phyloP scores from a whole-genome alignment of 805 yeast species.

The Candida broadrunensis region DNA sequence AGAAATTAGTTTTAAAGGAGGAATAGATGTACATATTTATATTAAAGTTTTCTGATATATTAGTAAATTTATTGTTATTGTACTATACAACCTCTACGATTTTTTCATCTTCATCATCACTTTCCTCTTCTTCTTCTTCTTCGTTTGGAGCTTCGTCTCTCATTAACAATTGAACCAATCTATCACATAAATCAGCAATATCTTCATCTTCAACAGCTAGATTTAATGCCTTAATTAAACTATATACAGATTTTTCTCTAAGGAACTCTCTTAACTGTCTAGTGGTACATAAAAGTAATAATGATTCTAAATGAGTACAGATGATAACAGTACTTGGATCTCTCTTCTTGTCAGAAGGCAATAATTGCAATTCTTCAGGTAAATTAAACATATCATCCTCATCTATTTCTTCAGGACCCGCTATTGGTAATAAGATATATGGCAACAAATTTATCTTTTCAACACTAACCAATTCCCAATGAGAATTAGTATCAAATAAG shows the following conservation, averaged over 20 bases:
- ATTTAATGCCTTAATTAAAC: slow-evolving; percentile 83
- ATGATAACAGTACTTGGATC: slow-evolving; percentile 70
- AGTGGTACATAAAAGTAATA: slow-evolving; percentile 77
- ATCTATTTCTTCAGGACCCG: slow-evolving; percentile 72
- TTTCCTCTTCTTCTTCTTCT: slow-evolving; percentile 45
- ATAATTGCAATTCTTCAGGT: slow-evolving; percentile 83
- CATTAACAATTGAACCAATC: slow-evolving; percentile 86
- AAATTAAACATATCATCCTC: slow-evolving; percentile 82
- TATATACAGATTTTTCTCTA: slow-evolving; percentile 81
- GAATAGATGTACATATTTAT: slow-evolving; percentile 6
- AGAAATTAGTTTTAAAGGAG: slow-evolving; percentile 38
- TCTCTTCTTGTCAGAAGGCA: slow-evolving; percentile 70
- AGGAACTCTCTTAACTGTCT: slow-evolving; percentile 68
- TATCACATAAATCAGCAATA: slow-evolving; percentile 70
- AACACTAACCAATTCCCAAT: slow-evolving; percentile 56
- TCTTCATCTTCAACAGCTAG: slow-evolving; percentile 42
- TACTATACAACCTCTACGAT: slow-evolving; percentile 50
- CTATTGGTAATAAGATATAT: slow-evolving; percentile 75
- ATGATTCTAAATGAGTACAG: slow-evolving; percentile 72
- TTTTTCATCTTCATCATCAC: slow-evolving; percentile 40
- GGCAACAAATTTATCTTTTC: slow-evolving; percentile 73
- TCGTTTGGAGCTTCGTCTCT: slow-evolving; percentile 74
- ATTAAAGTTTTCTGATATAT: not conserved
- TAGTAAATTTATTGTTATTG: not conserved
- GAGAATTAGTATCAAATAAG: slow-evolving; percentile 74